phyloP scores from a whole-genome alignment of 768 basidiomycete species.

The Astraeus odoratus region DNA sequence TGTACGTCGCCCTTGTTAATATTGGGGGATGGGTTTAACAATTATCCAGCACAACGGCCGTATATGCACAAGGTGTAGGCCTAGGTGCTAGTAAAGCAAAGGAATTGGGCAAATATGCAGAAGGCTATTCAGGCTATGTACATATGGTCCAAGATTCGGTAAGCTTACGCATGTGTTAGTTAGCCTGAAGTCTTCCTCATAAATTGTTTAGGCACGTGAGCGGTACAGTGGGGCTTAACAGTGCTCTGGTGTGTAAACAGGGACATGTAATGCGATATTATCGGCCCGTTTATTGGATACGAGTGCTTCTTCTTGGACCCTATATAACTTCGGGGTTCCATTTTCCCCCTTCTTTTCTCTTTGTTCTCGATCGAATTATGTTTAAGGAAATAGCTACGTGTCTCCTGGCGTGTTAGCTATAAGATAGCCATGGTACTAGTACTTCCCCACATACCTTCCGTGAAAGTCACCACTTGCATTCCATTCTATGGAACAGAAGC shows the following conservation, averaged over 20 bases:
- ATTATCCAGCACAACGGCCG: constrained; percentile 59
- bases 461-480: not conserved
- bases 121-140: constrained; percentile 65
- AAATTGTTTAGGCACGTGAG: constrained; percentile 29
- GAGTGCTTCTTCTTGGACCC: not conserved
- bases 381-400: not conserved
- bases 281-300: not conserved
- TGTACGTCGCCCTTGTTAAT: constrained; percentile 41
- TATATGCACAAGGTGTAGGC: constrained; percentile 85
- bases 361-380: not conserved
- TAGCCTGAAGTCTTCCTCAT: constrained; percentile 11
- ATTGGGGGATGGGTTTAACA: not conserved
- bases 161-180: no score
- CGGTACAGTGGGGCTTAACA: no score
- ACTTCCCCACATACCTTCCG: not conserved
- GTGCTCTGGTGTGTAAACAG: no score
- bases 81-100: constrained; percentile 90
- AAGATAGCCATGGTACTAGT: not conserved
- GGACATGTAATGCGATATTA: not conserved
- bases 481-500: not conserved
- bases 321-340: not conserved
- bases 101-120: constrained; percentile 66
- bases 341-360: not conserved
- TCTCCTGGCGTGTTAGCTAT: not conserved
- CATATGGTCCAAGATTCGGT: constrained; percentile 69